Evolutionary conservation across 2,329 filamentous ascomycete genomes (phyloP), one percentile per base, ranked within the genome.

Genomic region (Fragosphaeria purpurea): DNA sequence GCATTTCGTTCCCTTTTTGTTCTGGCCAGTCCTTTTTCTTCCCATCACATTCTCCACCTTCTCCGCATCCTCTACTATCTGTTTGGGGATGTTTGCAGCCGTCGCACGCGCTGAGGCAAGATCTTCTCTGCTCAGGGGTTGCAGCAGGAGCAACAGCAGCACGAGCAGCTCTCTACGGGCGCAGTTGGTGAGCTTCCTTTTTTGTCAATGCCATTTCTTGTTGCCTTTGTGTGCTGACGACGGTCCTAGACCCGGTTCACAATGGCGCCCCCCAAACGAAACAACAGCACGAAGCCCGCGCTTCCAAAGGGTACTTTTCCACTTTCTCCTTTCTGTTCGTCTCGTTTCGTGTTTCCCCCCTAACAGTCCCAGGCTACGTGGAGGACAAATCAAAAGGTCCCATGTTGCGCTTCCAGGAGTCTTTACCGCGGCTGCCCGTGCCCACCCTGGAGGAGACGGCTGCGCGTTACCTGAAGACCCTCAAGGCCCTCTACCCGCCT

Each of bases 371-470:
- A 87, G 86, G 83, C 60, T 91, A 93, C 70, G 80, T 76, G 61
- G 88, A 93, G 70, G 86, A 93, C 67, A 75, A 76, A 61, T 82
- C 81, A 61, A 90, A 88, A 66, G 86, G 86, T 49, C 74, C 80
- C 44, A 93, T 88, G 85, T 75, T 93, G 59, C 80, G 88, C 59
- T 94, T 86, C 67, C 86, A 94, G 65, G 86, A 90, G 39, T 91
- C 86, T n/a, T 78, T 94, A 35, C 87, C 87, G 43, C 77, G 76
- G 39, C 75, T 94, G 33, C 87, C 88, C 11, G 85, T 93, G 4
- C 87, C 87, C 9, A 83, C 85, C 1, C 83, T 94, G 58, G 82
- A 91, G 64, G 87, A 93, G 71, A 93, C 87, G 6, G 79, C 86
- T 39, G 76, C 80, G 56, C 82, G 86, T 56, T 94, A 94, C 67